Evolutionary conservation across 2,329 filamentous ascomycete genomes (phyloP).

Genomic region (Scopulariopsis brevicaulis): DNA sequence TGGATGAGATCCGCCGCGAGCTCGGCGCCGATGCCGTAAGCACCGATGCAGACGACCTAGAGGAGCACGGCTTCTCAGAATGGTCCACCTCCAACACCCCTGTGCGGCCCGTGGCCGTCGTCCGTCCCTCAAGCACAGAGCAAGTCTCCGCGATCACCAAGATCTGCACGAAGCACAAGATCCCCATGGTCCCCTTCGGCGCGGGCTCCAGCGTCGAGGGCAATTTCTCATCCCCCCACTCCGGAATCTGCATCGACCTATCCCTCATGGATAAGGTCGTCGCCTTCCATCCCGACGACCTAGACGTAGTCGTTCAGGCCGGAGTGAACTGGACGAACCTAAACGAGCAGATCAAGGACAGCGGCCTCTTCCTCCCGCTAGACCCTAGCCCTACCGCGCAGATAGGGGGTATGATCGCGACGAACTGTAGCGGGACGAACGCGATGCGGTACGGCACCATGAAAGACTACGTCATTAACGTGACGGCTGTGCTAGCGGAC

Average conservation of each 20-base stretch:
- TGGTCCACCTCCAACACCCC: slow-evolving; percentile 60
- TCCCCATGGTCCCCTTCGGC: slow-evolving; percentile 65
- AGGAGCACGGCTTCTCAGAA: slow-evolving; percentile 56
- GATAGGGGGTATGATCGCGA: slow-evolving; percentile 52
- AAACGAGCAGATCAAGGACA: slow-evolving; percentile 51
- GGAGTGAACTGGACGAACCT: slow-evolving; percentile 57
- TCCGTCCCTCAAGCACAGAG: slow-evolving; percentile 51
- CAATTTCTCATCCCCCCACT: slow-evolving; percentile 55
- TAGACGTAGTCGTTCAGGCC: slow-evolving; percentile 63
- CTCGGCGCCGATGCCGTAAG: slow-evolving; percentile 50
- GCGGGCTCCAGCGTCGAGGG: slow-evolving; percentile 65
- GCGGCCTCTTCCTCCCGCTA: slow-evolving; percentile 56
- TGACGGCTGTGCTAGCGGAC: slow-evolving; percentile 61
- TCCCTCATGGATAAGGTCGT: slow-evolving; percentile 55
- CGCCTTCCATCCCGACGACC: slow-evolving; percentile 51
- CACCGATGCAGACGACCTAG: slow-evolving; percentile 52
- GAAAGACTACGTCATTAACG: slow-evolving; percentile 64
- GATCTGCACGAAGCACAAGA: slow-evolving; percentile 47
- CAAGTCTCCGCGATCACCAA: slow-evolving; percentile 53
- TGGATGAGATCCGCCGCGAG: slow-evolving; percentile 35
- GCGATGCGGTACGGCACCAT: slow-evolving; percentile 59
- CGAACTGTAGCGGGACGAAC: slow-evolving; percentile 54
- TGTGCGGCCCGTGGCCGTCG: slow-evolving; percentile 51
- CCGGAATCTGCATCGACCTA: slow-evolving; percentile 62
- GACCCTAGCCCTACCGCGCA: slow-evolving; percentile 54